Percentiles rank a stretch among this genome's conserved stretches.
Evolutionary conservation across 208 protist genomes (phyloP).

Genomic region (Naegleria gruberi): DNA sequence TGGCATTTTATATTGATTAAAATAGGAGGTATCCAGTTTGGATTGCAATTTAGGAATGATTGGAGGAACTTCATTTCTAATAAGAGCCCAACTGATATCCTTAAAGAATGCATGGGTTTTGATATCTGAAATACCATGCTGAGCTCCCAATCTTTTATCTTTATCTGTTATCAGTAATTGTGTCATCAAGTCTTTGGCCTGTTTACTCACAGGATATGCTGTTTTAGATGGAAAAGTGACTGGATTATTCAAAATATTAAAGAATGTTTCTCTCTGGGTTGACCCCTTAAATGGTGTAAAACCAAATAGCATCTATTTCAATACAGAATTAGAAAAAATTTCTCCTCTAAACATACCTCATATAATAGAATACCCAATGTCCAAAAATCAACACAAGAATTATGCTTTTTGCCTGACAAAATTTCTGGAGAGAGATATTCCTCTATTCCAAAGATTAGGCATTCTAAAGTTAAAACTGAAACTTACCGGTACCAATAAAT

Average conservation of each 20-base stretch:
- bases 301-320: conserved; percentile 8
- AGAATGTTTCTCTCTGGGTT: background rate
- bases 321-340: no score
- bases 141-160: background rate
- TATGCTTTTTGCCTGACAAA: conserved; percentile 56
- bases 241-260: background rate
- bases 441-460: conserved; percentile 80
- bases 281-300: background rate
- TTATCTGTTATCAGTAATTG: background rate
- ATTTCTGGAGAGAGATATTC: conserved; percentile 87
- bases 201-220: background rate
- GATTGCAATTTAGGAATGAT: background rate
- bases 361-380: conserved; percentile 83
- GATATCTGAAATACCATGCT: conserved; percentile 6
- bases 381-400: conserved; percentile 86
- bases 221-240: background rate
- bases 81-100: conserved; percentile 12
- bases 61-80: conserved; percentile 8
- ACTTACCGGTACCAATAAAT: conserved; percentile 25
- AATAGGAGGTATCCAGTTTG: background rate
- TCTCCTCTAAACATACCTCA: no score
- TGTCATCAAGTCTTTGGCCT: background rate
- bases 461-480: conserved; percentile 46
- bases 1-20: background rate
- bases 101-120: conserved; percentile 26